Conservation (phyloP, 495 filamentous ascomycete genomes). For the Penicillium maclennaniae region DNA sequence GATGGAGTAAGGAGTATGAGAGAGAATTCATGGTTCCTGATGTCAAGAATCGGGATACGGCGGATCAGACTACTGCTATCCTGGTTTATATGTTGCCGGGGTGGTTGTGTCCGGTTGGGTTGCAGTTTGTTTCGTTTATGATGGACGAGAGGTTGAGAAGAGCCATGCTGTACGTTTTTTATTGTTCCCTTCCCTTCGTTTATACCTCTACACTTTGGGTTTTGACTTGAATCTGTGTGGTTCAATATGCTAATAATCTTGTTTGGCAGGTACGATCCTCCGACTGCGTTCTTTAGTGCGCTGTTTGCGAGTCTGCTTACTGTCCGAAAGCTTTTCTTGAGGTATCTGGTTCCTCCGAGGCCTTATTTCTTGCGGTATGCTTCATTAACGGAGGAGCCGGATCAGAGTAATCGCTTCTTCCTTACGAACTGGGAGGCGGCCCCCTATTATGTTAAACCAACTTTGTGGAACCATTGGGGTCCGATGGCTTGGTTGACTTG, state of each 20-base stretch:
- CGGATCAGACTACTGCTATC: conserved; percentile 54
- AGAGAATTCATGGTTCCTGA: conserved; percentile 54
- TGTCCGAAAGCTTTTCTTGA: conserved; percentile 49
- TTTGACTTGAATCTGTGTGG: neutral
- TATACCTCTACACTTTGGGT: neutral
- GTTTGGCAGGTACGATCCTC: conserved; percentile 39
- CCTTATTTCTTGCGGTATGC: conserved; percentile 39
- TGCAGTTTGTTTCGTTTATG: conserved; percentile 52
- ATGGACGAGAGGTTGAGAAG: conserved; percentile 61
- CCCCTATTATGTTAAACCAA: conserved; percentile 61
- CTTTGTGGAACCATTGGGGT: conserved; percentile 59
- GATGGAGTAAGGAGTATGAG: conserved; percentile 60
- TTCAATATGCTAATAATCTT: neutral
- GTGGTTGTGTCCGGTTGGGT: conserved; percentile 42
- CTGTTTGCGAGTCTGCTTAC: conserved; percentile 43
- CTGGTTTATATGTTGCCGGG: conserved; percentile 56
- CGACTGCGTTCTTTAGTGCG: conserved; percentile 30
- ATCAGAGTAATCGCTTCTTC: conserved; percentile 48
- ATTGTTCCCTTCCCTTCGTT: neutral
- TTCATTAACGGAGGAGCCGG: conserved; percentile 38
- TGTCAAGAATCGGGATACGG: conserved; percentile 47
- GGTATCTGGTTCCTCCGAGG: conserved; percentile 55
- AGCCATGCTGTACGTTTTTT: conserved; percentile 57
- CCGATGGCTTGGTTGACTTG: conserved; percentile 51
- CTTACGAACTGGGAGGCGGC: conserved; percentile 47